These are phyloP conservation scores for Amniculicola lignicola DNA, from an alignment of 495 filamentous ascomycete species.

Conservation along the genomic window DNA sequence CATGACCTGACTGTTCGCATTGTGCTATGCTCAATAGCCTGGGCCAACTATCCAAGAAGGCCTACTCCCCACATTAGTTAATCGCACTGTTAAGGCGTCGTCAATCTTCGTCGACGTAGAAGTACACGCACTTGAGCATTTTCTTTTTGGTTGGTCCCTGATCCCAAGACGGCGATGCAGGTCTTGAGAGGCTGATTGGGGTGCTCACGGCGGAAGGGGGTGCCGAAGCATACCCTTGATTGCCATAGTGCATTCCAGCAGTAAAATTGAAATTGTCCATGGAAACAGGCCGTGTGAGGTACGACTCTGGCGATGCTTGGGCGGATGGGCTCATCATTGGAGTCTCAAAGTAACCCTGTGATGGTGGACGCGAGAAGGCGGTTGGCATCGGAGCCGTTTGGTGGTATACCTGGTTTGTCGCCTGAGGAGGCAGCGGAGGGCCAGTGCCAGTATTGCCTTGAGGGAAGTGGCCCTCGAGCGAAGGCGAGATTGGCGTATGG, in stretches of 20 bases:
- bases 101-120: slow-evolving; percentile 7
- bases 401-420: too few species aligned
- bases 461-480: slow-evolving; percentile 7
- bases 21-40: too few species aligned
- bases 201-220: slow-evolving; percentile 17
- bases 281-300: slow-evolving; percentile 13
- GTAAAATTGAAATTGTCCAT: slow-evolving; percentile 22
- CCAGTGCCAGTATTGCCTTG: not conserved
- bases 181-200: slow-evolving; percentile 17
- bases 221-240: slow-evolving; percentile 13
- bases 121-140: slow-evolving; percentile 9
- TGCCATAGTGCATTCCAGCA: slow-evolving; percentile 1
- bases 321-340: slow-evolving; percentile 4
- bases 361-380: not conserved
- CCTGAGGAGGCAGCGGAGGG: not conserved
- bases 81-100: too few species aligned
- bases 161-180: slow-evolving; percentile 24
- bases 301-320: not conserved
- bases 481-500: slow-evolving; percentile 14
- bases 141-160: slow-evolving; percentile 19
- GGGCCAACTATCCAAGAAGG: too few species aligned
- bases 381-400: too few species aligned
- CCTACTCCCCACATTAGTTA: too few species aligned
- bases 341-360: not conserved
- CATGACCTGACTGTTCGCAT: too few species aligned